phyloP scores from a whole-genome alignment of 495 filamentous ascomycete species.

The Amorphotheca resinae region DNA sequence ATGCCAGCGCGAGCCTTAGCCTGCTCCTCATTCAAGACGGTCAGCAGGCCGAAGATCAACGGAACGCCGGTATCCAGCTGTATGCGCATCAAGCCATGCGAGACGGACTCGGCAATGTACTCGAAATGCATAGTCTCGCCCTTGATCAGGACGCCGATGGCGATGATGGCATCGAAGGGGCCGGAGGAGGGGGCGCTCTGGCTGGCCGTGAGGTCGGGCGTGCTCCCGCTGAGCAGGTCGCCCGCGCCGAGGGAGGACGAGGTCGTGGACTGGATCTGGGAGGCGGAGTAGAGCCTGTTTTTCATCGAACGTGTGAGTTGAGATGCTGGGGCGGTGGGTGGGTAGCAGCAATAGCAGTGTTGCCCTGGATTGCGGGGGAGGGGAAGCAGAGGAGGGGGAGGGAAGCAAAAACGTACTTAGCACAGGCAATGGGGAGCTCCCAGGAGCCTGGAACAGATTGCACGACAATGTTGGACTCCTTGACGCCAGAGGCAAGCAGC shows the following conservation, averaged over 20 bases:
- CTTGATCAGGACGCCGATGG: conserved; percentile 94
- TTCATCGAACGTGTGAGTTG: not conserved
- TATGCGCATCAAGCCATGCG: conserved; percentile 85
- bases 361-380: not conserved
- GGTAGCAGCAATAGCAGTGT: not conserved
- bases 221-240: conserved; percentile 61
- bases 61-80: conserved; percentile 79
- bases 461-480: conserved; percentile 72
- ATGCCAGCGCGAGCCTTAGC: conserved; percentile 77
- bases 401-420: conserved; percentile 16
- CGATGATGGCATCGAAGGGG: conserved; percentile 82
- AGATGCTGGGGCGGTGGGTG: not conserved
- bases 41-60: conserved; percentile 86
- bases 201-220: conserved; percentile 41
- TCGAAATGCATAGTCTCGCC: conserved; percentile 98
- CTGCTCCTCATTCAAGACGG: conserved; percentile 79
- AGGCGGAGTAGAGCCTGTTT: conserved; percentile 67
- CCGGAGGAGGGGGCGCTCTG: conserved; percentile 15
- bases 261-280: conserved; percentile 67
- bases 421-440: conserved; percentile 37
- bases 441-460: conserved; percentile 89
- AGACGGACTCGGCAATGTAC: conserved; percentile 49
- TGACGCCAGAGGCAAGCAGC: conserved; percentile 60
- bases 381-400: not conserved
- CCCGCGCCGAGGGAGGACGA: conserved; percentile 50